Conservation (phyloP, 2,329 filamentous ascomycete species). For the Verruconis gallopava region DNA sequence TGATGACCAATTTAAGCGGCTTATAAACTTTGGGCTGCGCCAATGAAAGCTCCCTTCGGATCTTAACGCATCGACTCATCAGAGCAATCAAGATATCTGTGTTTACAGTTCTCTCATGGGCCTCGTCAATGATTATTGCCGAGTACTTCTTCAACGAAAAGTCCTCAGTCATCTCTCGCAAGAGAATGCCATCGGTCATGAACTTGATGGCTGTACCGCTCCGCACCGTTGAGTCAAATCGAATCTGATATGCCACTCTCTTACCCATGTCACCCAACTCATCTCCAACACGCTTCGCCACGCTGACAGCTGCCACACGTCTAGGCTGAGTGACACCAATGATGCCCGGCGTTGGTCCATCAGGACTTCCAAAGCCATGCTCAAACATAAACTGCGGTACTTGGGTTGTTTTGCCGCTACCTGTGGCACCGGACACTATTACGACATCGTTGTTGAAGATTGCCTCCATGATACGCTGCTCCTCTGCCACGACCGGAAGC, state of each 20-base stretch:
- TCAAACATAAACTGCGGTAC: constrained; percentile 94
- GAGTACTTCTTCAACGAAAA: constrained; percentile 84
- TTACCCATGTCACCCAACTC: constrained; percentile 70
- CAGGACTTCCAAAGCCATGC: constrained; percentile 71
- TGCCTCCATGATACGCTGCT: constrained; percentile 96
- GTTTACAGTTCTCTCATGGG: constrained; percentile 92
- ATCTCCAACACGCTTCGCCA: constrained; percentile 81
- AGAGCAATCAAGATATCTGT: constrained; percentile 98
- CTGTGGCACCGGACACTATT: constrained; percentile 86
- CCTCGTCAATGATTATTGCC: constrained; percentile 88
- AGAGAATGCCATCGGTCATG: constrained; percentile 94
- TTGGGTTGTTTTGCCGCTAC: constrained; percentile 95
- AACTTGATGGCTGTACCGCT: constrained; percentile 87
- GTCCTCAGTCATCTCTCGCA: constrained; percentile 83
- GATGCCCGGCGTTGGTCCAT: constrained; percentile 74
- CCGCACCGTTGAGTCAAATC: constrained; percentile 76
- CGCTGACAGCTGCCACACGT: constrained; percentile 89
- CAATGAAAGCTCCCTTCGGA: constrained; percentile 58
- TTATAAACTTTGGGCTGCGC: constrained; percentile 55
- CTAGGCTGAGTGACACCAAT: constrained; percentile 92
- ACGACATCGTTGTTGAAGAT: constrained; percentile 85
- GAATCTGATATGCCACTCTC: constrained; percentile 77
- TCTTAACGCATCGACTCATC: constrained; percentile 80
- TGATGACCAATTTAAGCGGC: constrained; percentile 87
- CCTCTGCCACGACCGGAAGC: constrained; percentile 83